Evolutionary conservation across 768 basidiomycete genomes (phyloP), one percentile per base, ranked within the genome.

Genomic region (Candolleomyces eurysporus): DNA sequence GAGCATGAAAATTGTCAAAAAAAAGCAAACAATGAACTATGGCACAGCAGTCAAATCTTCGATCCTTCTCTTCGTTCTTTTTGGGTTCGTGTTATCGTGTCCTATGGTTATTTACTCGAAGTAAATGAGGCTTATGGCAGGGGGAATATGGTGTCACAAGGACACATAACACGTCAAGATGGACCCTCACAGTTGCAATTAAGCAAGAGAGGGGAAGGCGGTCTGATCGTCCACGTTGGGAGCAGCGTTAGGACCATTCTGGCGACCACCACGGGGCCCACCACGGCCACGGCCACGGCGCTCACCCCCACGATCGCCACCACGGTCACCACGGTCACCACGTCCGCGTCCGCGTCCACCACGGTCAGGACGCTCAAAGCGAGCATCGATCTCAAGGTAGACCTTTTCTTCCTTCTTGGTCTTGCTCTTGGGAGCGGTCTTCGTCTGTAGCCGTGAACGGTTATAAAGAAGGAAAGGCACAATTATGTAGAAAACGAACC

Each of bases 331-430:
- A 64, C 74, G 75, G 58, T 78, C 77, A 55, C 78, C 69, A 50
- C 79, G 73, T 49, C 77, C 79, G 63, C 74, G 75, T 55, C 79
- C 70, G 48, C 79, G 75, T 31, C 88, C 80, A 62, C 83, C 82
- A 30, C 84, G 84, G 61, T 85, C 84, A 64, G 93, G 93, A 65
- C 89, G 88, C 48, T 94, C 89, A 72, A 94, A 95, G 68, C 84
- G 91, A 59, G 87, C 91, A 16, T 97, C 94, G 73, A 98, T 92
- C 71, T 96, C 94, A 70, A 98, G 81, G 78, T 82, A 92, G 67
- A 94, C 85, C 75, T 96, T 97, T 75, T 94, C 92, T 68, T 92
- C 88, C 80, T 93, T 94, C 81, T 92, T 89, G 63, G 84, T 63
- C 62, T 86, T 86, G 51, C 80, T 64, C 77, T 92, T 94, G 73